These are phyloP conservation scores for Nicotiana tabacum DNA, from an alignment of 257 asterid genomes.

Conservation along the genomic window DNA sequence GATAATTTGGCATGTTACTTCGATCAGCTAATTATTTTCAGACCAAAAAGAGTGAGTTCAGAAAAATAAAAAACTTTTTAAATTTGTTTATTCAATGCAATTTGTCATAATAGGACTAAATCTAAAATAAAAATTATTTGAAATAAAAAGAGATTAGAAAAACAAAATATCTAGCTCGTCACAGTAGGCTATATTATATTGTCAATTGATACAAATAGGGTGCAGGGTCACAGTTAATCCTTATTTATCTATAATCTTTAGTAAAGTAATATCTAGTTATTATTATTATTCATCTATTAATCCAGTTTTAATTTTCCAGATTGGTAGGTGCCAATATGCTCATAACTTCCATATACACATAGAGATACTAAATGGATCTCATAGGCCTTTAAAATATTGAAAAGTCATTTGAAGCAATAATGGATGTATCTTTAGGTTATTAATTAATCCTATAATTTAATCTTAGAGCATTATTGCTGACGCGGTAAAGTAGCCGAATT, in stretches of 20 bases:
- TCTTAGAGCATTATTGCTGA: neutral
- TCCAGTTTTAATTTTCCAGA: no score
- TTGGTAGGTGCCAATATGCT: no score
- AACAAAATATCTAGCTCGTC: neutral
- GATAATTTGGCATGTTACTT: neutral
- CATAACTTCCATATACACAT: neutral
- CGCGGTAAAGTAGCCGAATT: neutral
- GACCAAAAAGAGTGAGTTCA: neutral
- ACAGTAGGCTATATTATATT: neutral
- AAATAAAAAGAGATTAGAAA: neutral
- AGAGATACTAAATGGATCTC: neutral
- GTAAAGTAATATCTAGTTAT: no score
- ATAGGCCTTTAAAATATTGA: neutral
- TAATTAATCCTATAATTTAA: neutral
- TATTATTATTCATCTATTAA: no score
- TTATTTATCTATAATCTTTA: neutral
- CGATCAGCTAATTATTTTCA: neutral
- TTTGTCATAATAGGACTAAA: neutral
- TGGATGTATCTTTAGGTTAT: neutral
- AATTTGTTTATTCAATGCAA: neutral
- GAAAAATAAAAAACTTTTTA: neutral
- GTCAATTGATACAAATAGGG: neutral
- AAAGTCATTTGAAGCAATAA: neutral
- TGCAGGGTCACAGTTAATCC: neutral
- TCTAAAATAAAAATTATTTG: neutral